Evolutionary conservation across 1,284 basidiomycete genomes (phyloP), one percentile per base, ranked within the genome.

Genomic region (Spongiforma sp.): DNA sequence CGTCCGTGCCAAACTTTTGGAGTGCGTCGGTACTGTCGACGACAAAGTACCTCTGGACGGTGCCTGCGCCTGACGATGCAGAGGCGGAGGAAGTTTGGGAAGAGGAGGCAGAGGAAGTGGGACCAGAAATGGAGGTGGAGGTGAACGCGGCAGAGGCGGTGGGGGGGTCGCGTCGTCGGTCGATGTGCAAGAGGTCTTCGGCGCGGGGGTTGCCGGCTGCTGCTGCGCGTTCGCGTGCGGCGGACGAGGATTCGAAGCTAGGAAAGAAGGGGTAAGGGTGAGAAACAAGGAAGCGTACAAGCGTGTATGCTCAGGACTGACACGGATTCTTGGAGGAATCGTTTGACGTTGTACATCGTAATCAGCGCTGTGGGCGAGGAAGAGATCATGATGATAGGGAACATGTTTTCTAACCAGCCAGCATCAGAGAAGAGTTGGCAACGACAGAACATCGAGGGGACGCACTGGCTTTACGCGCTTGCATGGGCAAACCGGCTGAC

Each of bases 291-390:
- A 21, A n/a, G n/a, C n/a, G n/a, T n/a, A n/a, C n/a, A n/a, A n/a
- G n/a, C n/a, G n/a, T 14, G 26, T 39, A 53, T 53, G 7, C 26
- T 24, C 5, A n/a, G 33, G 39, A 80, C 89, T 71, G 80, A 96
- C 86, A 89, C 81, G 3, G 95, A 89, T 72, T 98, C 93, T 79
- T 98, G 94, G 21, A 99, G 80, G 78, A 99, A 97, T 54, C 87
- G 87, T 76, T 94, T 94, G 65, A 99, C 95, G 77, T 99, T 99
- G 86, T 96, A 92, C 95, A 99, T 98, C 7, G 95, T 98, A 73
- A 99, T 89, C 61, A 99, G 87, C 11, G 96, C 90, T 1, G 96
- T 98, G 0, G 96, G 96, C 2, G 94, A 96, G 0, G 95, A 98
- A 0, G 96, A 97, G 43, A 99, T 95, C 79, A 99, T 91, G 76